Evolutionary conservation across 2,329 filamentous ascomycete species (phyloP).

Genomic region (Aspergillus cejpii): DNA sequence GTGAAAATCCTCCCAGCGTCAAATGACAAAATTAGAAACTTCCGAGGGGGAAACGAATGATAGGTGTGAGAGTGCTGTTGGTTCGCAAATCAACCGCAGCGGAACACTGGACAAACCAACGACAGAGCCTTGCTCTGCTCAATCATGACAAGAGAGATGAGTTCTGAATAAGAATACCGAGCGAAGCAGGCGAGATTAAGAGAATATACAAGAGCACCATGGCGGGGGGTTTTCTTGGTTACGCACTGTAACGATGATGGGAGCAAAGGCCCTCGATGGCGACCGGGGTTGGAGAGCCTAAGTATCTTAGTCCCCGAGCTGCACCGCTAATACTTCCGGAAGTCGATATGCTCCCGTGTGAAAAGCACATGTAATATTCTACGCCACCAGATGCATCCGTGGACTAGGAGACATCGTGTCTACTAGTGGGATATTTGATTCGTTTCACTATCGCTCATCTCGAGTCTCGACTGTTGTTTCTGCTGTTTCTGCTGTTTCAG

Average conservation of each 20-base stretch:
- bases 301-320: slow-evolving; percentile 5
- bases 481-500: no score
- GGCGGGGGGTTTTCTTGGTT: slow-evolving; percentile 15
- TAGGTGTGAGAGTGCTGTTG: neutral
- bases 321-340: slow-evolving; percentile 7
- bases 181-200: neutral
- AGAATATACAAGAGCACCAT: slow-evolving; percentile 9
- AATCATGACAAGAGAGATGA: slow-evolving; percentile 13
- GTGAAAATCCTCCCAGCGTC: neutral
- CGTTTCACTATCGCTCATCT: neutral
- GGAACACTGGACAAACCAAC: slow-evolving; percentile 9
- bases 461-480: no score
- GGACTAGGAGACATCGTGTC: neutral
- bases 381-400: neutral
- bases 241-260: slow-evolving; percentile 9
- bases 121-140: slow-evolving; percentile 1
- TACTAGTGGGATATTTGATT: neutral
- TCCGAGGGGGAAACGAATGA: neutral
- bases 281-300: slow-evolving; percentile 6
- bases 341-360: neutral
- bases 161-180: neutral
- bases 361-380: neutral
- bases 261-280: slow-evolving; percentile 16
- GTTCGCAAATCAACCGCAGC: slow-evolving; percentile 18
- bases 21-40: neutral